phyloP scores from a whole-genome alignment of 2,329 filamentous ascomycete genomes.

The Hymenoscyphus linearis region DNA sequence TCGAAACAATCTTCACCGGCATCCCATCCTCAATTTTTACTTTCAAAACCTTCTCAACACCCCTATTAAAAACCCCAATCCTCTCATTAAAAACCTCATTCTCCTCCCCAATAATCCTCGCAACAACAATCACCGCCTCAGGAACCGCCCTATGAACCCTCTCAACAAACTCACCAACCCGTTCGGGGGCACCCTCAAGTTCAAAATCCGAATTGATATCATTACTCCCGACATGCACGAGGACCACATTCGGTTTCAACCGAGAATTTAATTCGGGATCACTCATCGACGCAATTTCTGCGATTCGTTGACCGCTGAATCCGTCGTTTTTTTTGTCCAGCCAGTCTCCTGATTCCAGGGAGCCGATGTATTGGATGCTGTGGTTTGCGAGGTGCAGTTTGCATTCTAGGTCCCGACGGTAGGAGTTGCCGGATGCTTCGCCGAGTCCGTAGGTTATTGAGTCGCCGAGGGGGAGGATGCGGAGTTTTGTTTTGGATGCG shows the following conservation, averaged over 20 bases:
- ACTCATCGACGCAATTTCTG: not conserved
- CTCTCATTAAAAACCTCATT: not conserved
- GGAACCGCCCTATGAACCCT: not conserved
- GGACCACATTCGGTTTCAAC: slow-evolving; percentile 3
- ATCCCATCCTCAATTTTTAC: not conserved
- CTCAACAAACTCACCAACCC: slow-evolving; percentile 1
- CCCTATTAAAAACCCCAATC: slow-evolving; percentile 4
- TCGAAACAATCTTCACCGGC: not conserved
- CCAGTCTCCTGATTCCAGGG: not conserved
- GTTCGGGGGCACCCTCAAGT: not conserved
- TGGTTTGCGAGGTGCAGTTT: not conserved
- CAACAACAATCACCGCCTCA: not conserved
- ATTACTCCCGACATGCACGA: slow-evolving; percentile 5
- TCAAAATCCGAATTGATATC: not conserved
- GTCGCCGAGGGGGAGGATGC: slow-evolving; percentile 5
- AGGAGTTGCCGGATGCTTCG: not conserved
- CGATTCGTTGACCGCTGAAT: not conserved
- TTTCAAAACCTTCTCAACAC: not conserved
- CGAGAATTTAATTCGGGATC: slow-evolving; percentile 1
- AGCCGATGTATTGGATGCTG: slow-evolving; percentile 3
- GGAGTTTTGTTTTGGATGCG: too few relatives aligned
- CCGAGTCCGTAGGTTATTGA: not conserved
- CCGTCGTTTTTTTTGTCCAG: slow-evolving; percentile 1
- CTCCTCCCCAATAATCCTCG: not conserved
- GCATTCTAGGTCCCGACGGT: slow-evolving; percentile 4